phyloP scores from a whole-genome alignment of 2,329 filamentous ascomycete genomes.

The Clarireedia homoeocarpa region DNA sequence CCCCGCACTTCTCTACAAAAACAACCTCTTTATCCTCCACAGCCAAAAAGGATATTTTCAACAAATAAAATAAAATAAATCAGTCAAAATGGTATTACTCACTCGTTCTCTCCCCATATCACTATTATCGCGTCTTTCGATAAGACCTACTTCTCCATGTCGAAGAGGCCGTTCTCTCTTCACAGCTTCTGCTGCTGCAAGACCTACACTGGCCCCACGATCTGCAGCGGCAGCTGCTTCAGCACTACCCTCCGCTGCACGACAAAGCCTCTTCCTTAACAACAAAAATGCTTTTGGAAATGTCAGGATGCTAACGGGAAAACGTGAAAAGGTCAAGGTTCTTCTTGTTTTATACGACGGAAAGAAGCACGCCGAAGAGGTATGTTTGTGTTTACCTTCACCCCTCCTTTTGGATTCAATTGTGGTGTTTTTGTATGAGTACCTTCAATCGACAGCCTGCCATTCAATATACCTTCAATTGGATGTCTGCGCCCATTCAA shows the following conservation, averaged over 20 bases:
- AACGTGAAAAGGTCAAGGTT: constrained; percentile 72
- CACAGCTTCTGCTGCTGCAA: constrained; percentile 16
- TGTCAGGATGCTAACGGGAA: constrained; percentile 28
- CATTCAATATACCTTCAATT: too few relatives aligned
- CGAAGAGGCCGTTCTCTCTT: constrained; percentile 10
- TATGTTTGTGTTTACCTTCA: constrained; percentile 13
- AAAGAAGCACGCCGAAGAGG: constrained; percentile 78
- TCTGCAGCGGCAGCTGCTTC: background rate
- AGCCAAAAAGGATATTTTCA: background rate
- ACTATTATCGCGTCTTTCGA: constrained; percentile 15
- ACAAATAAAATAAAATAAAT: constrained; percentile 7
- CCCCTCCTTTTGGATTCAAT: constrained; percentile 1
- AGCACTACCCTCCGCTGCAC: too few relatives aligned
- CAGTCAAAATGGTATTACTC: constrained; percentile 41
- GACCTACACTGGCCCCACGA: constrained; percentile 12
- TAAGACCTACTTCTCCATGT: constrained; percentile 13
- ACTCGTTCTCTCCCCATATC: constrained; percentile 22
- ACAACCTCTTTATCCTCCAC: background rate
- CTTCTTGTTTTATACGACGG: constrained; percentile 88
- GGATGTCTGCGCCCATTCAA: too few relatives aligned
- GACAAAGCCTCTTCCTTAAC: background rate
- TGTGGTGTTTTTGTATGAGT: background rate
- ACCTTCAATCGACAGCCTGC: background rate
- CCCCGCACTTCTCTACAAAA: background rate
- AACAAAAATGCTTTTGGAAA: constrained; percentile 18